These are phyloP conservation scores for Chloranthus sessilifolius DNA, from an alignment of 164 flowering plant species.

Conservation along the genomic window DNA sequence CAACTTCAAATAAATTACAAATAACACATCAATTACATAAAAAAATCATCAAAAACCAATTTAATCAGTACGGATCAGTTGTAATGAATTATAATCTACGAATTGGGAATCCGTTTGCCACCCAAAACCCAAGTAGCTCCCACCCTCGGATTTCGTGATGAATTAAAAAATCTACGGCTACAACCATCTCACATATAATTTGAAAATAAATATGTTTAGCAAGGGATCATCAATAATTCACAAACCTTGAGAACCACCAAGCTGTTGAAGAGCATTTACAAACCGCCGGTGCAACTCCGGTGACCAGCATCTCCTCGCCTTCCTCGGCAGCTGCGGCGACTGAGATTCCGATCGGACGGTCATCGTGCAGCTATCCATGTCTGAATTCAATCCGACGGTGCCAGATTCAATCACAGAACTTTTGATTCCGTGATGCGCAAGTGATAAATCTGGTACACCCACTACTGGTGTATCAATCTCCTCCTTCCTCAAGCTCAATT, in stretches of 20 bases:
- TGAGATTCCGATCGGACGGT: conserved; percentile 23
- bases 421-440: conserved; percentile 38
- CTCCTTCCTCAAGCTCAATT: conserved; percentile 26
- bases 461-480: conserved; percentile 33
- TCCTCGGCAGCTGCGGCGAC: conserved; percentile 40
- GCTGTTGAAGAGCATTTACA: conserved; percentile 66
- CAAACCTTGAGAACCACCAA: conserved; percentile 84
- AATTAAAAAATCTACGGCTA: too few relatives aligned
- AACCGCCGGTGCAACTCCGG: conserved; percentile 86
- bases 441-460: conserved; percentile 36
- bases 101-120: too few relatives aligned
- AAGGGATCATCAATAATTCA: background rate
- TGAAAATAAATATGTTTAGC: too few relatives aligned
- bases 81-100: background rate
- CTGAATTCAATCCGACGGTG: conserved; percentile 25
- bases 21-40: too few relatives aligned
- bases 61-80: background rate
- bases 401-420: conserved; percentile 22
- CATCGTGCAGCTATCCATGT: conserved; percentile 12
- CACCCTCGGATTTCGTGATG: too few relatives aligned
- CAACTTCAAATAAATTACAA: too few relatives aligned
- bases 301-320: conserved; percentile 92
- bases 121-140: too few relatives aligned
- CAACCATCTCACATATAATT: too few relatives aligned
- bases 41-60: background rate